These are phyloP conservation scores for Eimeria maxima DNA, from an alignment of 169 alveolate genomes.

Conservation along the genomic window DNA sequence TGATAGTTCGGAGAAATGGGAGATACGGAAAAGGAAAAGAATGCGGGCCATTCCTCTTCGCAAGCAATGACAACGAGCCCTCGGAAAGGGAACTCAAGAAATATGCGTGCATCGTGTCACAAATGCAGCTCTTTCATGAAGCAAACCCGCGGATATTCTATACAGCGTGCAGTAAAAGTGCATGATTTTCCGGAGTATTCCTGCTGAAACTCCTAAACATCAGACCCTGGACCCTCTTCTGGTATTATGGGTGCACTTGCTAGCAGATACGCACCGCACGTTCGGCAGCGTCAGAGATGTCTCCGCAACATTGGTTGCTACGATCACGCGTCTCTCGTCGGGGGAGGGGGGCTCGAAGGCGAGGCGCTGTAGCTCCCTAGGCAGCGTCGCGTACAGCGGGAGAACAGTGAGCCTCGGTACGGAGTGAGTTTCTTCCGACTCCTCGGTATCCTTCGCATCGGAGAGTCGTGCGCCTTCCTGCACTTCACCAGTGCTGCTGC, in stretches of 20 bases:
- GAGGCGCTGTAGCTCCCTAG: slow-evolving; percentile 77
- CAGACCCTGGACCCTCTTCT: not conserved
- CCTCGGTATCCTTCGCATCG: slow-evolving; percentile 33
- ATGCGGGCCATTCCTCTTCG: too few relatives aligned
- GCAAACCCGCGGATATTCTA: too few relatives aligned
- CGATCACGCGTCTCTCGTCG: slow-evolving; percentile 96
- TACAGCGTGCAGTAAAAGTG: too few relatives aligned
- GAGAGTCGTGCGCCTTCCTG: not conserved
- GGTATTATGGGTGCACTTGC: not conserved
- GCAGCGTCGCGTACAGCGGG: slow-evolving; percentile 85
- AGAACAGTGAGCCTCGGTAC: slow-evolving; percentile 69
- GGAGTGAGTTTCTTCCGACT: not conserved
- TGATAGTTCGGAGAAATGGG: not conserved
- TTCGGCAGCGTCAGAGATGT: slow-evolving; percentile 99
- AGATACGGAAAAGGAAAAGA: not conserved
- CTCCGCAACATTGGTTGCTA: slow-evolving; percentile 99
- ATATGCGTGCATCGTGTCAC: not conserved
- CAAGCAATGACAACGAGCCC: too few relatives aligned
- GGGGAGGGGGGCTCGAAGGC: slow-evolving; percentile 93
- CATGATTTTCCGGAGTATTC: not conserved
- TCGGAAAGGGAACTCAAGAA: not conserved
- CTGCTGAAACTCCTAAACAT: not conserved
- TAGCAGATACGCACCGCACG: slow-evolving; percentile 87
- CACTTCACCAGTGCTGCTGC: not conserved
- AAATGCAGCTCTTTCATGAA: not conserved